Base-by-base conservation (phyloP, 2,329 filamentous ascomycete genomes). In the Fusarium nurragi region DNA sequence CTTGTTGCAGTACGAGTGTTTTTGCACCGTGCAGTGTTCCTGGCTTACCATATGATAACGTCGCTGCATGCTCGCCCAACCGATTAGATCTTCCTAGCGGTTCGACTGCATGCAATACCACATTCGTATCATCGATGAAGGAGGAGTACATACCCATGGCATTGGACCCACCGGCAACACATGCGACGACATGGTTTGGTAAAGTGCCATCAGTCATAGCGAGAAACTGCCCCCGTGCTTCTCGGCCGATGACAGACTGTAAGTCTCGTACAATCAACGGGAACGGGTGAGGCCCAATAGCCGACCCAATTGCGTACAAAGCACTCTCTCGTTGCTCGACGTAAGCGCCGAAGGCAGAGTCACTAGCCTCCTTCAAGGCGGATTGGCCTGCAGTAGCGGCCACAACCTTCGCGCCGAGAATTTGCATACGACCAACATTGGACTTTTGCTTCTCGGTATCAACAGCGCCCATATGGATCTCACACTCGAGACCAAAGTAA, bases 11-110 rank as follows among this genome's bases (percentile, higher is more conserved):
- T 1, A 59, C 55, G 2, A 59, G 8, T 5, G 55, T 59, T 6
- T 52, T 59, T 22, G 55, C 54, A 2, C 54, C 55, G n/a, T 59
- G 55, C 4, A 59, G 12, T 1, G 25, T 59, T 8, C 55, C 55
- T 13, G 18, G 37, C 4, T 7, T 39, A 1, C 55, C 54, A 4
- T 43, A 59, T 3, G 54, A 59, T 10, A 59, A 7, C 2, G 53
- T 59, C 1, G 55, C 55, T 19, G 55, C 54, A 16, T 59, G 55
- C 2, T 59, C 38, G 1, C 55, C 55, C 1, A 43, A 16, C 7
- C 34, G 6, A 2, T n/a, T 18, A 12, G 54, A 59, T 28, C 5
- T n/a, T 3, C 55, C 54, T 2, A 59, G 13, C 5, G 55, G 54
- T 4, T 59, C 55, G 2, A 39, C 54, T 0, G 44, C 55, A 10